A percentile compares a stretch with the other conserved stretches of the same genome.
Evolutionary conservation across 129 eudicot genomes (phyloP).

Genomic region (Flaveria trinervia): DNA sequence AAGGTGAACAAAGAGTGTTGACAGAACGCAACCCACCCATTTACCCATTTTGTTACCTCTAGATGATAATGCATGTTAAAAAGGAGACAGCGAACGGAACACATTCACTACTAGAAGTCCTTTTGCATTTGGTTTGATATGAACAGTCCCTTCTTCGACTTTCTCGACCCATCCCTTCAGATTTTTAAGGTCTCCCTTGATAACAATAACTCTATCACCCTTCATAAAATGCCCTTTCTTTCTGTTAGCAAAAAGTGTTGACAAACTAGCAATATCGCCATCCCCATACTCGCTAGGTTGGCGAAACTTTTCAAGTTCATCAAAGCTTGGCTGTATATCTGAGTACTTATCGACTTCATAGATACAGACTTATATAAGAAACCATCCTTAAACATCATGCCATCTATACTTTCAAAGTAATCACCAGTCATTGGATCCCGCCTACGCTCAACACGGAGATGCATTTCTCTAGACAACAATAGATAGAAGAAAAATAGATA

Average conservation of each 20-base stretch:
- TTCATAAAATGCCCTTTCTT: conserved; percentile 97
- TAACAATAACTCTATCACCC: conserved; percentile 81
- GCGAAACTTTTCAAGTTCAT: conserved; percentile 91
- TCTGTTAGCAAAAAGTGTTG: conserved; percentile 81
- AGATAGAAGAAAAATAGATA: not conserved
- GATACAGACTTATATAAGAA: conserved; percentile 81
- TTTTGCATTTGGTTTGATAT: conserved; percentile 70
- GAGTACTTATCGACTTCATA: conserved; percentile 78
- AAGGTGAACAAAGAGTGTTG: not conserved
- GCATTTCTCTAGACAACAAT: conserved; percentile 59
- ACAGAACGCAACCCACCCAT: not conserved
- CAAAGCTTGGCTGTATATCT: conserved; percentile 85
- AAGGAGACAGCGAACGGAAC: not conserved
- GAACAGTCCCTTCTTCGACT: conserved; percentile 94
- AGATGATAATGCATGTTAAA: not conserved
- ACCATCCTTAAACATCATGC: conserved; percentile 94
- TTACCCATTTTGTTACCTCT: not conserved
- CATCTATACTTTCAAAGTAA: conserved; percentile 70
- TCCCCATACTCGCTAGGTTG: conserved; percentile 79
- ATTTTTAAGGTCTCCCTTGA: conserved; percentile 89
- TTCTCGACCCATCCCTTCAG: conserved; percentile 86
- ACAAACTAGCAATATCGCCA: conserved; percentile 72
- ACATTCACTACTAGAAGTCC: conserved; percentile 68
- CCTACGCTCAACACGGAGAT: conserved; percentile 85
- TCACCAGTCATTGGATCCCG: conserved; percentile 83